phyloP scores from a whole-genome alignment of 75 land plant genomes.

The Azolla pinnata region DNA sequence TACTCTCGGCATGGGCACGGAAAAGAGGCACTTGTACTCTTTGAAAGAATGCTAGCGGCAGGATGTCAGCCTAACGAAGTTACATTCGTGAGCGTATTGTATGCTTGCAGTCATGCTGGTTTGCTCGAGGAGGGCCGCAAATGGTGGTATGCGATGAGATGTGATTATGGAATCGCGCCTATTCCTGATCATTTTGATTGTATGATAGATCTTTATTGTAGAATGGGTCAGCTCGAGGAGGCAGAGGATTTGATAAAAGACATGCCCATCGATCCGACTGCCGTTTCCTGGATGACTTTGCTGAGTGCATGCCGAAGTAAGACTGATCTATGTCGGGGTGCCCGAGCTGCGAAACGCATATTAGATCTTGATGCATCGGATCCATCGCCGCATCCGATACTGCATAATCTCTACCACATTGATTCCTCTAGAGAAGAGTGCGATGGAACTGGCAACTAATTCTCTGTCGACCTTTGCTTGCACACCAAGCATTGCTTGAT shows the following conservation, averaged over 20 bases:
- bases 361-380: constrained; percentile 39
- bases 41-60: constrained; percentile 26
- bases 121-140: constrained; percentile 34
- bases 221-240: constrained; percentile 38
- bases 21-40: constrained; percentile 37
- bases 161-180: constrained; percentile 42
- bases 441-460: no score
- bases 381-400: neutral
- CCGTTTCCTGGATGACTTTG: constrained; percentile 45
- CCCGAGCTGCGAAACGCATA: constrained; percentile 33
- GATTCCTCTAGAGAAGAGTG: no score
- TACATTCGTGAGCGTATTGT: constrained; percentile 39
- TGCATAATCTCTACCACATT: neutral
- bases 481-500: no score
- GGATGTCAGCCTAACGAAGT: constrained; percentile 37
- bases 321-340: constrained; percentile 40
- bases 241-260: constrained; percentile 49
- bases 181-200: constrained; percentile 47
- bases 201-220: constrained; percentile 60
- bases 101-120: constrained; percentile 64
- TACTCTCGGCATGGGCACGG: constrained; percentile 46
- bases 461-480: no score
- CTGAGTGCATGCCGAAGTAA: constrained; percentile 52
- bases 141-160: constrained; percentile 33
- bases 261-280: constrained; percentile 44